Evolutionary conservation across 179 eudicot genomes (phyloP), one percentile per base, ranked within the genome.

Genomic region (Silene coronaria): DNA sequence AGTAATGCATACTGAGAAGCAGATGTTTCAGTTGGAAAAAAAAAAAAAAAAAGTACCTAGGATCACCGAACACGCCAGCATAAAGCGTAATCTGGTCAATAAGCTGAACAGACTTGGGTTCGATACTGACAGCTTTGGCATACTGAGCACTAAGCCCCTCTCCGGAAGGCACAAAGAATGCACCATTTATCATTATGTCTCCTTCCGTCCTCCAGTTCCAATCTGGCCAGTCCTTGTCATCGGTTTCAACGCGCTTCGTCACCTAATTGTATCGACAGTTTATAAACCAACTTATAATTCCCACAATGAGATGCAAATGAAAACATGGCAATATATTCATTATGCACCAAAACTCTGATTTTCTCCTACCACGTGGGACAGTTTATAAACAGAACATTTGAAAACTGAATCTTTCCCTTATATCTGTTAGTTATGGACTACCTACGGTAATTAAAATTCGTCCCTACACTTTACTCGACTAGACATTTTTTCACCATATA

Each of bases 1-100:
- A 58, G 70, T 24, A 36, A 46, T 23, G 62, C 14, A 27, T 12
- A 28, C 3, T 28, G 48, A 14, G 19, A n/a, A 9, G 23, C 21
- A 0, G 21, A 67, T 2, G 62, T 9, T 42, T 46, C n/a, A n/a
- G n/a, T n/a, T n/a, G n/a, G n/a, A n/a, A n/a, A n/a, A n/a, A n/a
- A n/a, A n/a, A n/a, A n/a, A n/a, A n/a, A n/a, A n/a, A 1, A 62
- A 30, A 11, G 68, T 84, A 90, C 97, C 92, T 87, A 57, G 97
- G 88, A 30, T 85, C 95, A 65, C 96, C 97, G 42, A 88, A 82
- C 71, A 86, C 92, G 62, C 97, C 97, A 28, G 95, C 88, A 59
- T 86, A 83, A 72, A 79, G 70, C 8, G 97, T 91, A 76, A 91
- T 86, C 63, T 83, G 92, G 65, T 90, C 91, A 17, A 91, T 77